Evolutionary conservation across 208 protist species (phyloP), one percentile per base, ranked within the genome.

Genomic region (Acanthamoeba comandoni): DNA sequence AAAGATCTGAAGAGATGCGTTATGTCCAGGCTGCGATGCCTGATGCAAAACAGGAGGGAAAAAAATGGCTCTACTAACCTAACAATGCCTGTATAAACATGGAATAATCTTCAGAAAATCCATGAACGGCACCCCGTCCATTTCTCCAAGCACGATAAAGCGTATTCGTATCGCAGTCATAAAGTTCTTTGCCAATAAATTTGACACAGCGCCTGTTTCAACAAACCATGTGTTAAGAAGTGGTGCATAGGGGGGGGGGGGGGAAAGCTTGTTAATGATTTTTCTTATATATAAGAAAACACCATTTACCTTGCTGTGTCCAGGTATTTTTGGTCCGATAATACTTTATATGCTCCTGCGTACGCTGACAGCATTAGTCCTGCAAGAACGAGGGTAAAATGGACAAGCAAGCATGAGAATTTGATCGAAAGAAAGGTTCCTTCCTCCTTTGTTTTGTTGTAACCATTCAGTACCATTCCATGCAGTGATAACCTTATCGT

Each of bases 401-500:
- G 31, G 60, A 86, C 15, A 9, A 29, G 62, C 12, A 12, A 65
- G 22, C 15, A 19, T 26, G 31, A 67, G 22, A 84, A 8, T n/a
- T 70, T 5, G 51, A 22, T 19, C 39, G 3, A 43, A 67, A 11
- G 71, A 29, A 31, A 85, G 71, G 5, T 62, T 57, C 13, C 51
- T 70, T 17, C 15, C 35, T 15, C 19, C 31, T n/a, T 31, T 2
- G 15, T 17, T 9, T 43, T 52, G 1, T n/a, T 57, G 26, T 9
- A 55, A 55, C n/a, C 19, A 7, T 19, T 69, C 5, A 49, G 48
- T 55, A 65, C 67, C 92, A 79, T 94, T 94, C 92, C 92, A 94
- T 2, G 92, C 26, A 12, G 90, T 92, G 17, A 94, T 94, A 26
- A 94, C 73, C 55, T 94, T 94, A 39, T 94, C 89, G 65, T 94